Evolutionary conservation across 495 filamentous ascomycete genomes (phyloP).

Genomic region (Neurospora sublineolata): DNA sequence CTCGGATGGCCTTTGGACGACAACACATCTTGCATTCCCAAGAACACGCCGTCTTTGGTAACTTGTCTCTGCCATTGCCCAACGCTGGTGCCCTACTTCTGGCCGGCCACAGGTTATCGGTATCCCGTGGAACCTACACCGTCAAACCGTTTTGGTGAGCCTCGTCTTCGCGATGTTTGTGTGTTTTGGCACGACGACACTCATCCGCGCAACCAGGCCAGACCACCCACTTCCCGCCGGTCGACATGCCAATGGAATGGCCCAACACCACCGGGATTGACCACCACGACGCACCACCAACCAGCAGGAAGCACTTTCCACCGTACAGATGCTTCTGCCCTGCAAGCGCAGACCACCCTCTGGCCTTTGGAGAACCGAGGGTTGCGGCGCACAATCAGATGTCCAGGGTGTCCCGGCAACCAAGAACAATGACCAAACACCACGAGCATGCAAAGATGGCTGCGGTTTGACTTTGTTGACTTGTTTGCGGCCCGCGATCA

Average conservation of each 20-base stretch:
- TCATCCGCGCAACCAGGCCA: neutral
- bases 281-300: neutral
- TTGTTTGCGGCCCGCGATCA: neutral
- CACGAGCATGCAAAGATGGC: neutral
- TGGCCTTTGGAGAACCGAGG: neutral
- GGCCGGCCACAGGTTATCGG: neutral
- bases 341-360: neutral
- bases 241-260: neutral
- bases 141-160: neutral
- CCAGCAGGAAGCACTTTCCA: neutral
- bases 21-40: slow-evolving; percentile 9
- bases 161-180: neutral
- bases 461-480: neutral
- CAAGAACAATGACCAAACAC: neutral
- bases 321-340: neutral
- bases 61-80: slow-evolving; percentile 11
- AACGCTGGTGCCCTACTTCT: slow-evolving; percentile 17
- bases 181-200: neutral
- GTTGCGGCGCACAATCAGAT: neutral
- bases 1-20: slow-evolving; percentile 7
- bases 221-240: neutral
- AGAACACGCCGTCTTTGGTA: neutral
- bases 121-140: neutral
- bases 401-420: neutral
- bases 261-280: neutral